phyloP scores from a whole-genome alignment of 441 rosid genomes.

The Raphanus hybrid region DNA sequence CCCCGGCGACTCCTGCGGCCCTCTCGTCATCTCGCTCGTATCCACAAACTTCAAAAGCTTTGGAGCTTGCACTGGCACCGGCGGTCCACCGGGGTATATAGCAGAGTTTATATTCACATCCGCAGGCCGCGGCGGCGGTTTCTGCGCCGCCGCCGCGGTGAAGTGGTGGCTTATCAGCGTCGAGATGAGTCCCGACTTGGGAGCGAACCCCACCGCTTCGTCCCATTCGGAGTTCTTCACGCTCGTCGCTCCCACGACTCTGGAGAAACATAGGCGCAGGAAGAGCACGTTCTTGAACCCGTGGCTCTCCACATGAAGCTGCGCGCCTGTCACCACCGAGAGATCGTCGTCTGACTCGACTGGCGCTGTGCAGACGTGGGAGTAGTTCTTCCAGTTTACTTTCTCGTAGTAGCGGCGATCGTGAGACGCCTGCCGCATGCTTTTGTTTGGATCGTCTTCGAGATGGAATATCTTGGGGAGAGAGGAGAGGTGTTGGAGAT shows the following conservation, averaged over 20 bases:
- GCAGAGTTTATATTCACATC: slow-evolving; percentile 96
- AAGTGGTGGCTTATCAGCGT: slow-evolving; percentile 85
- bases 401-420: slow-evolving; percentile 84
- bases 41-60: slow-evolving; percentile 91
- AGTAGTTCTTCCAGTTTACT: slow-evolving; percentile 94
- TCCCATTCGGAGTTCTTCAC: slow-evolving; percentile 88
- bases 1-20: slow-evolving; percentile 94
- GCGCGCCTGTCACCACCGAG: slow-evolving; percentile 90
- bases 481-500: slow-evolving; percentile 97
- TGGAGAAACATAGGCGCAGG: slow-evolving; percentile 78
- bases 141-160: slow-evolving; percentile 67
- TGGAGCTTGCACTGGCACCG: slow-evolving; percentile 86
- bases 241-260: slow-evolving; percentile 58
- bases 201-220: slow-evolving; percentile 76
- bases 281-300: slow-evolving; percentile 90
- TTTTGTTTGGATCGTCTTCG: slow-evolving; percentile 65
- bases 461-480: slow-evolving; percentile 87
- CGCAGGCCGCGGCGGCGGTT: slow-evolving; percentile 76
- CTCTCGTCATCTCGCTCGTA: slow-evolving; percentile 87
- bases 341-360: slow-evolving; percentile 82
- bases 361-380: slow-evolving; percentile 92
- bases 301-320: slow-evolving; percentile 74
- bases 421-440: slow-evolving; percentile 53
- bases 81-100: slow-evolving; percentile 93
- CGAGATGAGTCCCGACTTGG: slow-evolving; percentile 87